Percentiles rank a stretch among this genome's conserved stretches.
phyloP scores from a whole-genome alignment of 805 yeast genomes.

The Yarrowia sp. region DNA sequence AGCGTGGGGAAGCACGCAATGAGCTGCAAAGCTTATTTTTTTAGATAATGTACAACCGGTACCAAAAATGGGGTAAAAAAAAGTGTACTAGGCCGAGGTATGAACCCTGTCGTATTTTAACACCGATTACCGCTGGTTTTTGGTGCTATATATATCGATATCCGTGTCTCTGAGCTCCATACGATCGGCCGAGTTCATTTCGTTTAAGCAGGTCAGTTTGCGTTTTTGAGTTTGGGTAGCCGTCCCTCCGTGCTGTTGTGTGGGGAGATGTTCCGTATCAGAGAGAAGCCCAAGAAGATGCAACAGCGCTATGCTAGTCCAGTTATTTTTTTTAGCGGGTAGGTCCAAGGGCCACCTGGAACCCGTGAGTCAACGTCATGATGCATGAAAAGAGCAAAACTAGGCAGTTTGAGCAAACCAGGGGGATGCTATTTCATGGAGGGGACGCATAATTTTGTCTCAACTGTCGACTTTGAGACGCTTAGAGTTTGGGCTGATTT shows the following conservation, averaged over 20 bases:
- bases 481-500: constrained; percentile 1
- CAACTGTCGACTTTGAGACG: not conserved
- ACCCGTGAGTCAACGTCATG: not conserved
- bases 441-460: not conserved
- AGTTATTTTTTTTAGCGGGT: not conserved
- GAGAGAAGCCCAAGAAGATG: not conserved
- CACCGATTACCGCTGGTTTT: no score
- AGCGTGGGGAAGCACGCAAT: constrained; percentile 3
- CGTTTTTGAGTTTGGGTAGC: not conserved
- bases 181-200: not conserved
- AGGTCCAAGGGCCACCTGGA: not conserved
- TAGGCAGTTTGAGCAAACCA: not conserved
- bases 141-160: no score
- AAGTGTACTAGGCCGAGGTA: not conserved
- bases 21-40: not conserved
- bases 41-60: not conserved
- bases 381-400: not conserved
- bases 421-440: not conserved
- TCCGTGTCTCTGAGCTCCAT: not conserved
- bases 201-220: not conserved
- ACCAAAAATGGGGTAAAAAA: not conserved
- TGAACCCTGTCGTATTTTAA: no score
- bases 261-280: not conserved
- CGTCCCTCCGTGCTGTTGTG: constrained; percentile 7
- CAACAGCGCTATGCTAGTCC: not conserved